Conservation (phyloP, 2,329 filamentous ascomycete genomes). For the Xylaria hypoxylon region DNA sequence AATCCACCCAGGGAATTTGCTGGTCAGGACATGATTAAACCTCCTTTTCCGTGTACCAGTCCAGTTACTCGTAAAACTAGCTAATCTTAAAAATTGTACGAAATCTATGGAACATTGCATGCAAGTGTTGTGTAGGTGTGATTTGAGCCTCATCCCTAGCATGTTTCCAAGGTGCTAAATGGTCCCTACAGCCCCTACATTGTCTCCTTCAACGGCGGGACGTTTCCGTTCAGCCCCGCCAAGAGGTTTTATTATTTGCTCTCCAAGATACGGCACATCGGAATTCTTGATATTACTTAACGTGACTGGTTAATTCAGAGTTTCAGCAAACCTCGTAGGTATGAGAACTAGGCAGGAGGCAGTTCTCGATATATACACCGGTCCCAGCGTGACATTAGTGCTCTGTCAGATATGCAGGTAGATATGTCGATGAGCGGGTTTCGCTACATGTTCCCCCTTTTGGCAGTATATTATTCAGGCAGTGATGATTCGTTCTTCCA, state of each 20-base stretch:
- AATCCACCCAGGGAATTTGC: background rate
- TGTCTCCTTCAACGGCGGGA: background rate
- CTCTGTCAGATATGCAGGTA: conserved; percentile 25
- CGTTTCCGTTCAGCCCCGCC: background rate
- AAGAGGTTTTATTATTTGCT: background rate
- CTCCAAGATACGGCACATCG: too few relatives aligned
- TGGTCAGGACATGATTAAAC: background rate
- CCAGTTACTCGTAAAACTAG: background rate
- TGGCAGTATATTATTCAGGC: background rate
- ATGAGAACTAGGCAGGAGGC: background rate
- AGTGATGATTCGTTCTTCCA: too few relatives aligned
- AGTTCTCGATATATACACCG: background rate
- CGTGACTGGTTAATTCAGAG: background rate
- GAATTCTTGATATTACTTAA: background rate
- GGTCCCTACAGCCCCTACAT: too few relatives aligned
- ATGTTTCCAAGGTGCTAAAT: background rate
- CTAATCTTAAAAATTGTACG: too few relatives aligned
- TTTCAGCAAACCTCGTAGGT: background rate
- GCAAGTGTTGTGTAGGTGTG: background rate
- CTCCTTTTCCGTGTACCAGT: background rate
- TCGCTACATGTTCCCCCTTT: conserved; percentile 25
- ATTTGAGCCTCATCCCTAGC: background rate
- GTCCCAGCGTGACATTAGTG: background rate
- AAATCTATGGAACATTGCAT: background rate
- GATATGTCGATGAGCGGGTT: conserved; percentile 7